phyloP scores from a whole-genome alignment of 768 basidiomycete genomes.

The Termitomyces sp. region DNA sequence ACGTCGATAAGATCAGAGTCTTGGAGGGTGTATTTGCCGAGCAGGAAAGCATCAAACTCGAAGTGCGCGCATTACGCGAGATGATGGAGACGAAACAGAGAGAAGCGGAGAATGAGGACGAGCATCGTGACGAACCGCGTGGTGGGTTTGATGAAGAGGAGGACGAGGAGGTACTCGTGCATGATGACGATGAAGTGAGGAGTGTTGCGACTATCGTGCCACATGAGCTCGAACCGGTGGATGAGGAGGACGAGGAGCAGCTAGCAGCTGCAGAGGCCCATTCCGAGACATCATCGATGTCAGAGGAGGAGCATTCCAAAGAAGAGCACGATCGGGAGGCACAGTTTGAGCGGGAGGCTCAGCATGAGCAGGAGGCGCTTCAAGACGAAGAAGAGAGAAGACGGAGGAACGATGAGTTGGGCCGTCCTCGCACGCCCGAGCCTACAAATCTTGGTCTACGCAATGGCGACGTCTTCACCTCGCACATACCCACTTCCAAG shows the following conservation, averaged over 20 bases:
- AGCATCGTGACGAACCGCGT: slow-evolving; percentile 19
- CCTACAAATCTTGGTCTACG: slow-evolving; percentile 46
- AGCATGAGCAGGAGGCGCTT: slow-evolving; percentile 43
- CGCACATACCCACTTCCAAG: slow-evolving; percentile 5
- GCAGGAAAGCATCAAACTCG: slow-evolving; percentile 79
- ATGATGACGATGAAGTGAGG: slow-evolving; percentile 64
- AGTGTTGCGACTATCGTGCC: slow-evolving; percentile 72
- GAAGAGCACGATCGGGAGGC: slow-evolving; percentile 7
- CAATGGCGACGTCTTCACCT: slow-evolving; percentile 19
- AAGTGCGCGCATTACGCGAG: slow-evolving; percentile 70
- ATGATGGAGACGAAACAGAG: slow-evolving; percentile 64
- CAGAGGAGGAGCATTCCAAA: slow-evolving; percentile 17
- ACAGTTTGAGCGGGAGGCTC: slow-evolving; percentile 27
- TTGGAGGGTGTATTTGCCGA: slow-evolving; percentile 80
- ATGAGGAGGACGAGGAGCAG: slow-evolving; percentile 72
- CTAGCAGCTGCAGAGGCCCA: slow-evolving; percentile 21
- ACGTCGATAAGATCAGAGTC: slow-evolving; percentile 79
- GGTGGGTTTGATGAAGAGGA: slow-evolving; percentile 31
- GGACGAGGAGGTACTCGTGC: slow-evolving; percentile 27
- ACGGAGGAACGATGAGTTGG: slow-evolving; percentile 53
- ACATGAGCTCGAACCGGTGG: slow-evolving; percentile 67
- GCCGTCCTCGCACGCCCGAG: slow-evolving; percentile 78
- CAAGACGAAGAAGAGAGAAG: slow-evolving; percentile 46
- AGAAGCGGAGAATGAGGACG: slow-evolving; percentile 28
- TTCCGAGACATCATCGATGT: background rate